Percentiles rank a stretch among this genome's conserved stretches.
Conservation (phyloP, 176 grass and related monocot species). For the Guadua angustifolia region DNA sequence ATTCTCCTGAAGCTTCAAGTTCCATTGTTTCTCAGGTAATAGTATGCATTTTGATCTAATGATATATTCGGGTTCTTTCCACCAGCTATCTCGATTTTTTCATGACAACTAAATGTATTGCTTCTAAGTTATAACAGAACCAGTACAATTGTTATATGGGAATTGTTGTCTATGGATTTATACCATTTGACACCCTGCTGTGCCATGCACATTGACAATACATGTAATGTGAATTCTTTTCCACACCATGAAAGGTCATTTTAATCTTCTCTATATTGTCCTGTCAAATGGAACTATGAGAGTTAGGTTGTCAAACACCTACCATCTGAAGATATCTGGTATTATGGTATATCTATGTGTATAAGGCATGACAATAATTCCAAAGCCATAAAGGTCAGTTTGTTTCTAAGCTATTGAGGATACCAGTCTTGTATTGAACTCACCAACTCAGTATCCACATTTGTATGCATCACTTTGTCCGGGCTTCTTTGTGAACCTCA, state of each 20-base stretch:
- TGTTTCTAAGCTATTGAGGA: not conserved
- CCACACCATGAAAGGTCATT: not conserved
- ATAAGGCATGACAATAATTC: not conserved
- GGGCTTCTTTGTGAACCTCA: constrained; percentile 54
- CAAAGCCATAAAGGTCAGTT: not conserved
- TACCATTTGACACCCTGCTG: not conserved
- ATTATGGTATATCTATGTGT: constrained; percentile 11
- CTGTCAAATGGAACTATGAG: not conserved
- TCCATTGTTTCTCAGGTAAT: constrained; percentile 42
- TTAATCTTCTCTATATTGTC: constrained; percentile 2
- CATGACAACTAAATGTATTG: constrained; percentile 5
- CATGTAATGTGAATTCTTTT: not conserved
- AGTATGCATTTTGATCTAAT: not conserved
- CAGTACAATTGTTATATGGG: not conserved
- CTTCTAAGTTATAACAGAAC: not conserved
- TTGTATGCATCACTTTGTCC: constrained; percentile 44
- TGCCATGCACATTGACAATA: not conserved
- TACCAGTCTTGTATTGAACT: constrained; percentile 1
- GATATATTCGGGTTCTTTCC: not conserved
- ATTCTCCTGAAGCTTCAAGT: constrained; percentile 52
- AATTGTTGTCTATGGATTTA: constrained; percentile 4
- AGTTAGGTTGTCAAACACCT: not conserved
- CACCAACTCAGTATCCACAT: constrained; percentile 46
- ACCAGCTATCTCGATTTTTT: not conserved
- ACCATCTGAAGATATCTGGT: not conserved